Evolutionary conservation across 306 rosid species (phyloP).

Genomic region (Ormosia semicastrata): DNA sequence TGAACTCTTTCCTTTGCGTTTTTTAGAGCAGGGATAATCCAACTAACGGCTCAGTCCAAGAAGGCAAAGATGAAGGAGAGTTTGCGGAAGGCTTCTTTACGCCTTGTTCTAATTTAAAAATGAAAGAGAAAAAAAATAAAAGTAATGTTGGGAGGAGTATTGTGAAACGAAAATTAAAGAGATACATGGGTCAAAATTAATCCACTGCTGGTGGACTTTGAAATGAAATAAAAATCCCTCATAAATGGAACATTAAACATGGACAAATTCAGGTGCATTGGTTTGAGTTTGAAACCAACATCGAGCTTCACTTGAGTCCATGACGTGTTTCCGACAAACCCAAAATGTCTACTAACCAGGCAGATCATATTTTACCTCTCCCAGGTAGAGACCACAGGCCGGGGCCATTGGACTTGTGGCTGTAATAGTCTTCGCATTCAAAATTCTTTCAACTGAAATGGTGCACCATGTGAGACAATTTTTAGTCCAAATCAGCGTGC

Average conservation of each 20-base stretch:
- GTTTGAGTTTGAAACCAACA: background rate
- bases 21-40: background rate
- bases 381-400: constrained; percentile 81
- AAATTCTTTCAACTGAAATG: constrained; percentile 77
- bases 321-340: constrained; percentile 1
- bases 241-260: background rate
- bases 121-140: background rate
- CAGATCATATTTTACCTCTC: constrained; percentile 75
- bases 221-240: background rate
- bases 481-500: background rate
- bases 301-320: background rate
- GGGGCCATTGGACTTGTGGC: constrained; percentile 99
- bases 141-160: background rate
- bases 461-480: constrained; percentile 2
- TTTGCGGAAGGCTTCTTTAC: background rate
- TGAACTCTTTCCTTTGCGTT: background rate
- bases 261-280: background rate
- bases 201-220: background rate
- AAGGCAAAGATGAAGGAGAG: no score
- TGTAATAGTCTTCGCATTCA: constrained; percentile 67
- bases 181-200: background rate
- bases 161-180: background rate
- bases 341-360: constrained; percentile 31
- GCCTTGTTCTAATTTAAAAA: background rate
- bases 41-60: background rate